Percentiles rank a stretch among this genome's conserved stretches.
Evolutionary conservation across 148 eudicot genomes (phyloP).

Genomic region (Salicornia ramosissima): DNA sequence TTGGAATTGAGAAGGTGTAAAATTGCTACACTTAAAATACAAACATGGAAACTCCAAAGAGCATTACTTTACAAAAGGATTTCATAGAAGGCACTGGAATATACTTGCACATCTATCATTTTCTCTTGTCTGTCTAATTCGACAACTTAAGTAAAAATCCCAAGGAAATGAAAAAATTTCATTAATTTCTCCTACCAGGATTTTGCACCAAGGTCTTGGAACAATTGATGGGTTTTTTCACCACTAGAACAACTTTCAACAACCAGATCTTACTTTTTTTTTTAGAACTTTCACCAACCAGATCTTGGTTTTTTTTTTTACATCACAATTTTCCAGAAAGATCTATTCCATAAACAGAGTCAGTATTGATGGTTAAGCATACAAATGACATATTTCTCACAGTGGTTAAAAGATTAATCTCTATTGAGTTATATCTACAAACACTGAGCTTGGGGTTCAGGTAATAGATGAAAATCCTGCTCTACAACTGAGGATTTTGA

Average conservation of each 20-base stretch:
- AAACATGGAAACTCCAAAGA: conserved; percentile 1
- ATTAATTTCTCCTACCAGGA: neutral
- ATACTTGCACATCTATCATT: neutral
- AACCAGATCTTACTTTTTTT: neutral
- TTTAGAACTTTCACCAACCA: neutral
- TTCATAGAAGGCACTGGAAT: too few species aligned
- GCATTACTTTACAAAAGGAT: neutral
- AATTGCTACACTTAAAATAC: neutral
- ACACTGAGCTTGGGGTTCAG: neutral
- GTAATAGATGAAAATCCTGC: neutral
- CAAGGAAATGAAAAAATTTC: neutral
- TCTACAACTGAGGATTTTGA: too few species aligned
- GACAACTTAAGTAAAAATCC: neutral
- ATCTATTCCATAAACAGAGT: neutral
- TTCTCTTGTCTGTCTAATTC: neutral
- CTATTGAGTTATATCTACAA: neutral
- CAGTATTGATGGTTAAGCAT: neutral
- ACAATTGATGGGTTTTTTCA: neutral
- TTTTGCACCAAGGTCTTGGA: neutral
- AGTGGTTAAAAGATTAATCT: neutral
- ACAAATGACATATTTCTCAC: neutral
- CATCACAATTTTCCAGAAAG: neutral
- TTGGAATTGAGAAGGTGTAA: neutral
- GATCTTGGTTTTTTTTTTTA: neutral
- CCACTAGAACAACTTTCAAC: neutral